Conservation (phyloP, 139 green algal species). For the Marvania coccoides region DNA sequence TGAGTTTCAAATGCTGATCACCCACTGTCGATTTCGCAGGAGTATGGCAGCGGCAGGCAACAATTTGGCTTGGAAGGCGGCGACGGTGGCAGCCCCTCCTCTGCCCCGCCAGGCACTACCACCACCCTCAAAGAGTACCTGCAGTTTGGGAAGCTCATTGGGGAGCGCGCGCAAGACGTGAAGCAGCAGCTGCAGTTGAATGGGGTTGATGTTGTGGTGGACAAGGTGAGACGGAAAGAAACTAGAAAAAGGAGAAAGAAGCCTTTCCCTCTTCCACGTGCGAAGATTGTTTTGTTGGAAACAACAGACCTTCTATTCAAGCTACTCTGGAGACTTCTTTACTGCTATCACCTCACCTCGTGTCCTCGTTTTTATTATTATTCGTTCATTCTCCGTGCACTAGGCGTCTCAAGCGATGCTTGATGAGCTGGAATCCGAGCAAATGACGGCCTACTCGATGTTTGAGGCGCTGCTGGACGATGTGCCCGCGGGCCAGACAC, state of each 20-base stretch:
- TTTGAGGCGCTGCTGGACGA: constrained; percentile 20
- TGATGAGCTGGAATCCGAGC: constrained; percentile 12
- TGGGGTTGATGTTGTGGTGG: neutral
- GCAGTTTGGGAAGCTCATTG: constrained; percentile 25
- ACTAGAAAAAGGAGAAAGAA: too few relatives aligned
- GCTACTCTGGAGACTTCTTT: neutral
- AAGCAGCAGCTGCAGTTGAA: constrained; percentile 10
- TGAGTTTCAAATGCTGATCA: neutral
- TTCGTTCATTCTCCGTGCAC: neutral
- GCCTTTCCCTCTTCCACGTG: too few relatives aligned
- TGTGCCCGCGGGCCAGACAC: neutral
- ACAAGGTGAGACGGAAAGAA: constrained; percentile 2
- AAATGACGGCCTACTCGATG: constrained; percentile 13
- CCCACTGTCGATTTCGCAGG: constrained; percentile 2
- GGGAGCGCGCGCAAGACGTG: constrained; percentile 7
- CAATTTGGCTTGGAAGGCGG: neutral
- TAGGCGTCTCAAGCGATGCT: neutral
- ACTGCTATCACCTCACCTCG: too few relatives aligned
- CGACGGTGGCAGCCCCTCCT: neutral
- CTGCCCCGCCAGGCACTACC: neutral
- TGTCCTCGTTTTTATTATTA: neutral
- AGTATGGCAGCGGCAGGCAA: constrained; percentile 17
- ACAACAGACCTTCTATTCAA: neutral
- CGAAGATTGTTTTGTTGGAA: too few relatives aligned
- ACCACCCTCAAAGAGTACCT: constrained; percentile 6